These are phyloP conservation scores for Colletotrichum melonis DNA, from an alignment of 2,329 filamentous ascomycete genomes.

Conservation along the genomic window DNA sequence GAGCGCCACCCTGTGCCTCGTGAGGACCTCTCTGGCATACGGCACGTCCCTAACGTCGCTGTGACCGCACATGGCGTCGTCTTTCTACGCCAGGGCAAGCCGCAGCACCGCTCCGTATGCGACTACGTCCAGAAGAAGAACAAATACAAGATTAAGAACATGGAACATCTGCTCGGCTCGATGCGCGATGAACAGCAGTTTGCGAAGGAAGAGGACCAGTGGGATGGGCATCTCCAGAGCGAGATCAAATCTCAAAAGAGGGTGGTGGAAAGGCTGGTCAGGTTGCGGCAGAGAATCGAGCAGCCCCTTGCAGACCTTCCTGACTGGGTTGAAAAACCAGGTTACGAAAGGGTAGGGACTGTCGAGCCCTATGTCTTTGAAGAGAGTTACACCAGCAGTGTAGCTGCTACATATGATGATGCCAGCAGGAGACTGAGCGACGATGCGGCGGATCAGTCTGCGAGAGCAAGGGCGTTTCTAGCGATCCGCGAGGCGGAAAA, in stretches of 20 bases:
- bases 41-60: constrained; percentile 68
- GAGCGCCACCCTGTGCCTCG: constrained; percentile 60
- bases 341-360: neutral
- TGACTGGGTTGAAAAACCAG: neutral
- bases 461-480: constrained; percentile 53
- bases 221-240: constrained; percentile 54
- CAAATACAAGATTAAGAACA: constrained; percentile 56
- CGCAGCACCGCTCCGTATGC: constrained; percentile 69
- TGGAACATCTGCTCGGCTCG: constrained; percentile 44
- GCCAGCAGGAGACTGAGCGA: constrained; percentile 42
- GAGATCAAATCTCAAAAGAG: constrained; percentile 37
- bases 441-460: constrained; percentile 52
- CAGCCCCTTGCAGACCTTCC: neutral
- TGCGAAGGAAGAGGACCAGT: constrained; percentile 57
- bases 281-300: neutral
- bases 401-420: neutral
- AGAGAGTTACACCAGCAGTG: constrained; percentile 9
- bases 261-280: neutral
- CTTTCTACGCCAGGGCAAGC: constrained; percentile 75
- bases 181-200: constrained; percentile 47
- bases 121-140: constrained; percentile 61
- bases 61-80: constrained; percentile 66
- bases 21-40: constrained; percentile 54
- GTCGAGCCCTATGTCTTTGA: neutral
- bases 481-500: constrained; percentile 54